Conservation (phyloP, 352 stramenopile species). For the Globisporangium alternatum region DNA sequence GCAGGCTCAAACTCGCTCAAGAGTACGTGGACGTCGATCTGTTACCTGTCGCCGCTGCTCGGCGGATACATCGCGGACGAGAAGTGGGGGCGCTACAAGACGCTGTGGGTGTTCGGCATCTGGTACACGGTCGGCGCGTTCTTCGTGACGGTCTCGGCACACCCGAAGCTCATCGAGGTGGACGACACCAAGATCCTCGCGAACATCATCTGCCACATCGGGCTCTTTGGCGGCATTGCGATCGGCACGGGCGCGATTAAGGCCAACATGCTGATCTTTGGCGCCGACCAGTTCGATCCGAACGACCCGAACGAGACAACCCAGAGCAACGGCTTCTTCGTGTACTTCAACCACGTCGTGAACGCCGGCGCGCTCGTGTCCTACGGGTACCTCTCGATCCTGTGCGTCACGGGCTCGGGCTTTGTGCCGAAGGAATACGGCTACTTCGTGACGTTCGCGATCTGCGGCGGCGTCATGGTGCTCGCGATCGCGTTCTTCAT, state of each 20-base stretch:
- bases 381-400: conserved; percentile 87
- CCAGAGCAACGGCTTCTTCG: conserved; percentile 88
- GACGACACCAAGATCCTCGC: conserved; percentile 36
- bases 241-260: conserved; percentile 85
- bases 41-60: conserved; percentile 78
- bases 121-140: conserved; percentile 77
- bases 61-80: conserved; percentile 86
- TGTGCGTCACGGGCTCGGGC: conserved; percentile 83
- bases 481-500: conserved; percentile 70
- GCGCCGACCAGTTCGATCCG: conserved; percentile 85
- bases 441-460: conserved; percentile 88
- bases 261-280: conserved; percentile 85
- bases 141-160: conserved; percentile 60
- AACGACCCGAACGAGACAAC: conserved; percentile 76
- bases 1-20: conserved; percentile 86
- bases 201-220: conserved; percentile 70
- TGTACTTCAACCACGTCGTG: conserved; percentile 92
- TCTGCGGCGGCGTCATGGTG: conserved; percentile 83
- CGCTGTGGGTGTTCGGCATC: conserved; percentile 77
- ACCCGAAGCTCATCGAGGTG: conserved; percentile 26
- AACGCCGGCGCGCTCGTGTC: conserved; percentile 90
- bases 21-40: conserved; percentile 87
- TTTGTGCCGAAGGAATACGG: conserved; percentile 76
- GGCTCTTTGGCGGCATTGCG: conserved; percentile 71
- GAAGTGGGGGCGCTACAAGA: conserved; percentile 84